Evolutionary conservation across 2,329 filamentous ascomycete genomes (phyloP).

Genomic region (Colletotrichum sp.): DNA sequence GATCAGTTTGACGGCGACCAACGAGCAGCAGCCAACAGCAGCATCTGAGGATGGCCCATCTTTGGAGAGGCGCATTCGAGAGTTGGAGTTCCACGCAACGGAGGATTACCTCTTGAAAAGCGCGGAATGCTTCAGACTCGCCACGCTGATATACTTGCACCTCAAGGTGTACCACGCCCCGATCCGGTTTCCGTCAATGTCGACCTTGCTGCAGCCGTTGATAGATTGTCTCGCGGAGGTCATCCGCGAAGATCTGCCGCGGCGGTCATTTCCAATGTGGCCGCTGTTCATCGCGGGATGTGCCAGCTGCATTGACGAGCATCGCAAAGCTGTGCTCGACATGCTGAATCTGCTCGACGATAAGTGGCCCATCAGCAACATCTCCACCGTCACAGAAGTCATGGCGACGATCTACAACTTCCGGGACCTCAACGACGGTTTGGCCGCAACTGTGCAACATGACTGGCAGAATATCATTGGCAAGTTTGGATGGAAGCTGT

Average conservation of each 20-base stretch:
- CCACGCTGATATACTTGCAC: neutral
- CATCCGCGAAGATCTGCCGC: neutral
- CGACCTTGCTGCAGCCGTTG: neutral
- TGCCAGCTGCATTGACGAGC: neutral
- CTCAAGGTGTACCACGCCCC: neutral
- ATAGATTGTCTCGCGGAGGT: neutral
- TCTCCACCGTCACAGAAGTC: neutral
- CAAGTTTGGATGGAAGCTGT: neutral
- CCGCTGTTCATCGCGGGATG: neutral
- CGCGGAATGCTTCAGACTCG: conserved; percentile 1
- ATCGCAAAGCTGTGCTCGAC: neutral
- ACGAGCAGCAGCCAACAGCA: neutral
- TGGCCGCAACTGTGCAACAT: neutral
- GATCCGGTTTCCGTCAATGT: neutral
- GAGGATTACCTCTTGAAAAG: neutral
- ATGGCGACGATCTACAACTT: neutral
- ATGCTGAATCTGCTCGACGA: neutral
- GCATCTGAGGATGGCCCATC: neutral
- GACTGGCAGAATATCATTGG: neutral
- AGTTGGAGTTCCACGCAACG: neutral
- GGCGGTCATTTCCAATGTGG: neutral
- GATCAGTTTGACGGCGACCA: neutral
- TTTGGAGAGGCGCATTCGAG: neutral
- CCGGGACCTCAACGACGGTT: neutral
- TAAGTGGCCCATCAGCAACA: neutral